A percentile compares a stretch with the other conserved stretches of the same genome.
Evolutionary conservation across 495 filamentous ascomycete species (phyloP).

Genomic region (Tirmania nivea): DNA sequence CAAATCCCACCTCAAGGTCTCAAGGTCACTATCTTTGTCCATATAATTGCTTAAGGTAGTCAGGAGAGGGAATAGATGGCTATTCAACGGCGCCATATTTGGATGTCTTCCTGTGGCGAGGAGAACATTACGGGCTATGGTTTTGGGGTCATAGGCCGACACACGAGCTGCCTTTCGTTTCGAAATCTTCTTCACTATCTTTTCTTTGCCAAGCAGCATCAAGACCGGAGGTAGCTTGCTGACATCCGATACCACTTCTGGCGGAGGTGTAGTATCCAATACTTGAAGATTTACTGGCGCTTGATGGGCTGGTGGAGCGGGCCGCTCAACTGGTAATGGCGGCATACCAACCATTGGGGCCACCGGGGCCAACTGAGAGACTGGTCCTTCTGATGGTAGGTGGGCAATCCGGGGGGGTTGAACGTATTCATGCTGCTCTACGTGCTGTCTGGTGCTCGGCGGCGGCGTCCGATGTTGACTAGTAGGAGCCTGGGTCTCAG

Average conservation of each 20-base stretch:
- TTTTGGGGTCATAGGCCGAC: slow-evolving; percentile 33
- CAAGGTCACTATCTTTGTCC: slow-evolving; percentile 29
- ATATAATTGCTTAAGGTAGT: slow-evolving; percentile 22
- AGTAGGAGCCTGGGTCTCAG: too few relatives aligned
- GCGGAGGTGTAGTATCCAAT: too few relatives aligned
- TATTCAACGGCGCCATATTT: slow-evolving; percentile 33
- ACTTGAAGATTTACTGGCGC: too few relatives aligned
- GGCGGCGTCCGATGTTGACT: too few relatives aligned
- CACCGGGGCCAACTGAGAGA: not conserved
- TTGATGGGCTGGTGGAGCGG: not conserved
- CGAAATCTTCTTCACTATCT: not conserved
- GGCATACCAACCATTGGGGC: not conserved
- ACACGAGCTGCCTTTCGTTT: slow-evolving; percentile 1
- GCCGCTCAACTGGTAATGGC: not conserved
- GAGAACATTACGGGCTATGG: slow-evolving; percentile 44
- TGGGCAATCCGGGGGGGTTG: too few relatives aligned
- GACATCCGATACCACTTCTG: too few relatives aligned
- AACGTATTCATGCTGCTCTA: too few relatives aligned
- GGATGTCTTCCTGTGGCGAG: slow-evolving; percentile 39
- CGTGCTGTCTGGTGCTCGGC: too few relatives aligned
- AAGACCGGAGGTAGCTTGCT: not conserved
- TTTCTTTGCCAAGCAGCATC: not conserved
- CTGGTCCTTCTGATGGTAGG: not conserved
- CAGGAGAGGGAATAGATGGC: slow-evolving; percentile 32
- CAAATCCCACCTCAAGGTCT: slow-evolving; percentile 46